Base-by-base conservation (phyloP, 2,329 filamentous ascomycete species). In the Thelonectria blattea region DNA sequence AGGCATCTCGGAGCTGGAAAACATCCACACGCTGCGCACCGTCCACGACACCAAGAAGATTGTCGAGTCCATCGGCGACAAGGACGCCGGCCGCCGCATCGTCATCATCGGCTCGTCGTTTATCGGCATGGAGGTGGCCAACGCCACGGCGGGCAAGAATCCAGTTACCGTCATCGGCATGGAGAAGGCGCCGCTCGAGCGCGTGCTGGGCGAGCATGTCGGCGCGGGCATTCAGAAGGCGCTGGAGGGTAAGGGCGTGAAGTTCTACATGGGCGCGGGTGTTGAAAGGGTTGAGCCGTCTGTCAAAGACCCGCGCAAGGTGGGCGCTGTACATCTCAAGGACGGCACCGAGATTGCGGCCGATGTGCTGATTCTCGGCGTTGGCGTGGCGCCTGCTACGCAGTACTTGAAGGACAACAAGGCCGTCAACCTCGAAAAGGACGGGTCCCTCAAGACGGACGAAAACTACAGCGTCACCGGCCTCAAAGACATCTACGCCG, bases 51-150 rank as follows among this genome's bases (percentile, higher is more conserved):
- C 89, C 1, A 87, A 93, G 74, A 83, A 83, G 60, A 97, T 99
- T 66, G 83, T 92, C 24, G 83, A 81, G 1, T 92, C 92, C 7
- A 91, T 96, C 48, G 92, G 92, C 30, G 86, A 91, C 49, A 88
- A 91, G 72, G 54, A 56, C 3, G 54, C n/a, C 5, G 88, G 87
- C 60, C 97, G 97, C 83, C 97, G 97, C 76, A 88, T 99, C 66
- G 92, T 97, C 48, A 83, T 99, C 14, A 83, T 99, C 55, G 95
- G 95, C 42, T 94, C 91, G 60, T 96, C 92, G 1, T 99, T 99
- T 77, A 99, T 99, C 72, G 95, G 95, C 42, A 96, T 99, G 91
- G 95, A 99, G 77, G 86, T 96, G n/a, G 94, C 91, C 62, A 95
- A 93, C 65, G 89, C 96, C 0, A 88, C 90, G 0, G 79, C 85